phyloP scores from a whole-genome alignment of 2,329 filamentous ascomycete genomes.

The Stachybotrys chlorohalonatus region DNA sequence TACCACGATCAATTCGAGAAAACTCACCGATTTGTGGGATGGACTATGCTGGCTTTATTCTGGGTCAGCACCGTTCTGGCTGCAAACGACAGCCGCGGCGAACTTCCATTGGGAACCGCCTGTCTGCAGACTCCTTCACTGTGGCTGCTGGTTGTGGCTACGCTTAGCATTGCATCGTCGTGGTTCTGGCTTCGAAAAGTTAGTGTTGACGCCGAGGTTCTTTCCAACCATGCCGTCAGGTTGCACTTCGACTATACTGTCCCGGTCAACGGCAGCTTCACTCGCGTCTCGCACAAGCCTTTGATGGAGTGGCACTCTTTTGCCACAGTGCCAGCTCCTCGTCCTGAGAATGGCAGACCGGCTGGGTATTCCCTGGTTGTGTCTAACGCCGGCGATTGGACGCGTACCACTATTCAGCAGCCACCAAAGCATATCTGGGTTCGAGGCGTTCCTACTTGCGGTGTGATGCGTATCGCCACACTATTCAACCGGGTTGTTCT shows the following conservation, averaged over 20 bases:
- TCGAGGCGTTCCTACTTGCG: conserved; percentile 56
- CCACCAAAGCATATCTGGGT: conserved; percentile 57
- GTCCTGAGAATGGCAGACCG: conserved; percentile 12
- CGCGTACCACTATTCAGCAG: conserved; percentile 50
- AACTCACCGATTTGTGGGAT: conserved; percentile 63
- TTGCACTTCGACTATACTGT: conserved; percentile 59
- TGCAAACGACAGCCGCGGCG: conserved; percentile 29
- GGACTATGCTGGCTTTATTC: conserved; percentile 57
- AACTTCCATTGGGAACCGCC: conserved; percentile 23
- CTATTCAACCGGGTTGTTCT: conserved; percentile 59
- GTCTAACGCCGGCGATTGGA: conserved; percentile 71
- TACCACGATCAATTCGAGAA: conserved; percentile 63
- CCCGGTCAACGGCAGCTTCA: conserved; percentile 37
- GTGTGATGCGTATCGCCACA: conserved; percentile 57
- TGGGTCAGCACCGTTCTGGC: conserved; percentile 53
- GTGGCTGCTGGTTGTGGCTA: conserved; percentile 60
- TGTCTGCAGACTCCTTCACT: conserved; percentile 36
- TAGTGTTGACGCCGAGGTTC: conserved; percentile 53
- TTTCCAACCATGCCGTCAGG: conserved; percentile 66
- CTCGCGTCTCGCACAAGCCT: conserved; percentile 51
- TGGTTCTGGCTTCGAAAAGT: conserved; percentile 66
- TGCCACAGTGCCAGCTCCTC: conserved; percentile 58
- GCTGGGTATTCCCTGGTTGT: conserved; percentile 58
- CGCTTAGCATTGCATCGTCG: conserved; percentile 56
- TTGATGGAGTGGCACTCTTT: conserved; percentile 68